Percentiles rank a stretch among this genome's conserved stretches.
Conservation (phyloP, 2,329 filamentous ascomycete genomes). For the Monilinia aucupariae region DNA sequence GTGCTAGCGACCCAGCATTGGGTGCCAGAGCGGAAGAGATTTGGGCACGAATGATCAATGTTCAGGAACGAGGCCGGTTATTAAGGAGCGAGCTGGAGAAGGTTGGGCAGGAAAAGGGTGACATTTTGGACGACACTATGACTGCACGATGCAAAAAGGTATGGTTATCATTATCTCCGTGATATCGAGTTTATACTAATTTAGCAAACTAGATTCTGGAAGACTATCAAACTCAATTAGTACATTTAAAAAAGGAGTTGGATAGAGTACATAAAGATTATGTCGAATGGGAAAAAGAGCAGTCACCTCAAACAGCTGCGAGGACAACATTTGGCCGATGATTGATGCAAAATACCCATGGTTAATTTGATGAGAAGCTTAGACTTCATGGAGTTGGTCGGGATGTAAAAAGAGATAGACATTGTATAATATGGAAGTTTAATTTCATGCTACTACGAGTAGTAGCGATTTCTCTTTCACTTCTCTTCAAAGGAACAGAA, state of each 20-base stretch:
- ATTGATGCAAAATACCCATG: conserved; percentile 18
- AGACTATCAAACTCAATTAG: conserved; percentile 75
- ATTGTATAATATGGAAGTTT: conserved; percentile 16
- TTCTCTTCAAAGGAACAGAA: neutral
- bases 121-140: conserved; percentile 62
- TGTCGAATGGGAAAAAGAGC: conserved; percentile 45
- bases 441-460: neutral
- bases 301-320: conserved; percentile 22
- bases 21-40: conserved; percentile 75
- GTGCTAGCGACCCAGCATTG: conserved; percentile 68
- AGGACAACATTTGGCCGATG: conserved; percentile 13
- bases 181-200: conserved; percentile 21
- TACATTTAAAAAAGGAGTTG: conserved; percentile 64
- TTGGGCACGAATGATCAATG: conserved; percentile 73
- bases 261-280: conserved; percentile 50
- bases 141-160: conserved; percentile 72
- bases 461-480: conserved; percentile 7
- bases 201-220: conserved; percentile 57
- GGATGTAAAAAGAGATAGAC: conserved; percentile 16
- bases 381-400: conserved; percentile 14
- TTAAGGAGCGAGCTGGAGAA: conserved; percentile 70
- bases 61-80: conserved; percentile 66
- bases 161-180: conserved; percentile 32
- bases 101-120: conserved; percentile 51
- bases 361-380: conserved; percentile 11